Percentiles rank a stretch among this genome's conserved stretches.
These are phyloP conservation scores for Mycosphaerella arachidis DNA, from an alignment of 2,329 filamentous ascomycete genomes.

Conservation along the genomic window DNA sequence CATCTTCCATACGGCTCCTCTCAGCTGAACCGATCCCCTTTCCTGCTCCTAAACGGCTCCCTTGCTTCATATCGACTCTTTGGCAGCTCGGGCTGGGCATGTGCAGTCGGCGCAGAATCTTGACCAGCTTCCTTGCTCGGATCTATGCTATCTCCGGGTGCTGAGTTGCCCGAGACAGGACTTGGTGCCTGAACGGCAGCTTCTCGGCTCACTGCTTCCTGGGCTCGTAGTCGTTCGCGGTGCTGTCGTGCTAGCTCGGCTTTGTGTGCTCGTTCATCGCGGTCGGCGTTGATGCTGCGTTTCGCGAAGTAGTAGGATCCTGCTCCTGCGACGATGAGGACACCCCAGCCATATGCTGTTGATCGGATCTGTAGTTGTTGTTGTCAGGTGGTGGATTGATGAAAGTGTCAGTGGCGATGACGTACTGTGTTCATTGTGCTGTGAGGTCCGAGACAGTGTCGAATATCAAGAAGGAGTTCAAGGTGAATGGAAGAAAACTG, in stretches of 20 bases:
- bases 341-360: slow-evolving; percentile 77
- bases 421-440: slow-evolving; percentile 22
- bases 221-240: slow-evolving; percentile 22
- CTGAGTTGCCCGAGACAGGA: neutral
- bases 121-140: slow-evolving; percentile 16
- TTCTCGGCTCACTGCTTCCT: slow-evolving; percentile 20
- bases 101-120: slow-evolving; percentile 81
- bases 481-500: neutral
- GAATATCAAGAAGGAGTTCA: neutral
- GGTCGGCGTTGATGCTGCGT: slow-evolving; percentile 86
- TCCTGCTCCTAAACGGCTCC: slow-evolving; percentile 69
- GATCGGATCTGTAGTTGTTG: slow-evolving; percentile 20
- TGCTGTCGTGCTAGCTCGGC: slow-evolving; percentile 51
- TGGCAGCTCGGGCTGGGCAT: slow-evolving; percentile 65
- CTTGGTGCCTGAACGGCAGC: slow-evolving; percentile 6
- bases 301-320: slow-evolving; percentile 97
- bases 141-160: neutral
- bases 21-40: slow-evolving; percentile 74
- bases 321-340: slow-evolving; percentile 80
- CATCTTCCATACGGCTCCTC: neutral
- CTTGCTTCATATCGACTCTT: slow-evolving; percentile 88
- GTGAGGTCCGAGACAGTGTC: neutral
- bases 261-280: slow-evolving; percentile 64
- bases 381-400: neutral
- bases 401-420: neutral